Percentiles rank a stretch among this genome's conserved stretches.
Evolutionary conservation across 345 rosid genomes (phyloP).

Genomic region (Bruguiera gymnorhiza): DNA sequence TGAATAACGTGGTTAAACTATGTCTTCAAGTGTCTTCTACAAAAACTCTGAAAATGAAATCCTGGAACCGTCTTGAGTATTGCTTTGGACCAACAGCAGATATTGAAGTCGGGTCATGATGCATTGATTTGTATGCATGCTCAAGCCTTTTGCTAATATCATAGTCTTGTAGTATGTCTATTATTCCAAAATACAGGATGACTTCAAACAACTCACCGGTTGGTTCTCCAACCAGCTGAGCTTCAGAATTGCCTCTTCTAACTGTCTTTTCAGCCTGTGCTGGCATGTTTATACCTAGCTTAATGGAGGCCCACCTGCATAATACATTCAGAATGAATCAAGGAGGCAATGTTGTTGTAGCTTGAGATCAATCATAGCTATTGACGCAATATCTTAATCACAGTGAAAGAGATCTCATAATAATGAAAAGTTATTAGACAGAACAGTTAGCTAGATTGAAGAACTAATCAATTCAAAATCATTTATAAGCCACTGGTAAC

Average conservation of each 20-base stretch:
- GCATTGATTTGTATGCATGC: slow-evolving; percentile 97
- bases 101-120: slow-evolving; percentile 88
- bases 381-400: too few relatives aligned
- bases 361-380: neutral
- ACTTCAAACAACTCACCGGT: slow-evolving; percentile 76
- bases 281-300: slow-evolving; percentile 71
- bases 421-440: neutral
- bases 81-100: slow-evolving; percentile 99
- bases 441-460: neutral
- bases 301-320: slow-evolving; percentile 63
- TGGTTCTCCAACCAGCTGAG: slow-evolving; percentile 82
- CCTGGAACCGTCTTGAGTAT: slow-evolving; percentile 83
- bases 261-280: slow-evolving; percentile 75
- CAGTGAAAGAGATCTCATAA: too few relatives aligned
- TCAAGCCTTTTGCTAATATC: slow-evolving; percentile 99
- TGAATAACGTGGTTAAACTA: slow-evolving; percentile 18
- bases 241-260: slow-evolving; percentile 60
- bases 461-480: neutral
- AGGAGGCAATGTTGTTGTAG: neutral
- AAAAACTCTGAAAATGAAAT: slow-evolving; percentile 76
- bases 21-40: slow-evolving; percentile 52
- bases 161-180: slow-evolving; percentile 95
- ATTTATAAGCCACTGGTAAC: neutral
- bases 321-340: slow-evolving; percentile 14
- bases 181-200: slow-evolving; percentile 75